phyloP scores from a whole-genome alignment of 495 filamentous ascomycete genomes.

The Corynascus novoguineensis region DNA sequence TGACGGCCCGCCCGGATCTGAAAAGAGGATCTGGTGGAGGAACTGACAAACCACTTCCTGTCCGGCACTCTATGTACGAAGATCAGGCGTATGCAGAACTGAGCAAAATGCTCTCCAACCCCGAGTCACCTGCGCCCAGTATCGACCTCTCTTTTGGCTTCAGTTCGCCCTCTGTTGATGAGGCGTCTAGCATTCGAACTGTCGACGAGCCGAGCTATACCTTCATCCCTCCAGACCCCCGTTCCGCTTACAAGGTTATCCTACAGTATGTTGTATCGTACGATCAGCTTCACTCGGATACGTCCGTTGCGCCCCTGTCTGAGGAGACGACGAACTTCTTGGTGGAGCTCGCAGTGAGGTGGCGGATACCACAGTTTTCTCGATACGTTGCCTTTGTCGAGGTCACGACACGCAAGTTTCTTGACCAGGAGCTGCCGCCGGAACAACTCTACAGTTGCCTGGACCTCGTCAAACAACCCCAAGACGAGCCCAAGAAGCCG shows the following conservation, averaged over 20 bases:
- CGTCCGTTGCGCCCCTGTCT: slow-evolving; percentile 59
- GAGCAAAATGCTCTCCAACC: slow-evolving; percentile 44
- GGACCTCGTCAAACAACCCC: slow-evolving; percentile 67
- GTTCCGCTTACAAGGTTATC: slow-evolving; percentile 73
- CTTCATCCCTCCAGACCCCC: slow-evolving; percentile 83
- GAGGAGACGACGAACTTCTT: slow-evolving; percentile 77
- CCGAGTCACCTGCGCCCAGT: slow-evolving; percentile 48
- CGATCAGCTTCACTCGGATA: slow-evolving; percentile 46
- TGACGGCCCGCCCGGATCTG: slow-evolving; percentile 81
- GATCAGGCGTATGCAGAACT: slow-evolving; percentile 56
- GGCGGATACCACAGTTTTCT: slow-evolving; percentile 84
- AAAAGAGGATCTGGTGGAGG: slow-evolving; percentile 52
- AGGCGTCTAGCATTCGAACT: slow-evolving; percentile 45
- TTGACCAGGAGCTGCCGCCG: slow-evolving; percentile 76
- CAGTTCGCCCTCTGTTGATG: slow-evolving; percentile 60
- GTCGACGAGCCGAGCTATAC: slow-evolving; percentile 61
- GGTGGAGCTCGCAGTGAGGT: slow-evolving; percentile 77
- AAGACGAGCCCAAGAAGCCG: slow-evolving; percentile 50
- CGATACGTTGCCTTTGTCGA: slow-evolving; percentile 79
- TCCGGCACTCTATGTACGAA: slow-evolving; percentile 38
- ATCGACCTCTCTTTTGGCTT: slow-evolving; percentile 77
- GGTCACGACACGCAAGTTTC: slow-evolving; percentile 74
- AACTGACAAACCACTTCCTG: slow-evolving; percentile 44
- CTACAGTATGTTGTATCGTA: slow-evolving; percentile 65
- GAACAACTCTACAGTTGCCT: slow-evolving; percentile 79